Evolutionary conservation across 176 grass and related monocot species (phyloP).

Genomic region (Oryza nivara): DNA sequence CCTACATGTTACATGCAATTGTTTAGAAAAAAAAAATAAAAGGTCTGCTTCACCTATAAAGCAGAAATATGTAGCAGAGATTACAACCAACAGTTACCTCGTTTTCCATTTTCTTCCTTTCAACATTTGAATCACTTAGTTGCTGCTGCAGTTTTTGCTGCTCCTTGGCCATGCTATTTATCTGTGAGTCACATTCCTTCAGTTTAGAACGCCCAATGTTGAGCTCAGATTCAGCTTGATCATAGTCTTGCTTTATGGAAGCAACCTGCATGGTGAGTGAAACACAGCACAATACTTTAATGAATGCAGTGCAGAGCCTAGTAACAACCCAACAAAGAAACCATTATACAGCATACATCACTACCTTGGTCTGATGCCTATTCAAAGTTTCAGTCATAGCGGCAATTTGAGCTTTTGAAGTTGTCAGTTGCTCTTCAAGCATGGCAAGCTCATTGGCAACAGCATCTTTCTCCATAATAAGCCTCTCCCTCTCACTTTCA

Average conservation of each 20-base stretch:
- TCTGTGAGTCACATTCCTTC: slow-evolving; percentile 90
- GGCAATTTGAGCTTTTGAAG: slow-evolving; percentile 80
- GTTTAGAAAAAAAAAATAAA: slow-evolving; percentile 23
- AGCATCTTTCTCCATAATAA: slow-evolving; percentile 98
- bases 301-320: slow-evolving; percentile 5
- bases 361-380: slow-evolving; percentile 69
- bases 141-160: slow-evolving; percentile 82
- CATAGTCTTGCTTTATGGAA: slow-evolving; percentile 74
- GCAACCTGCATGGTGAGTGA: slow-evolving; percentile 52
- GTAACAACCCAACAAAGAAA: slow-evolving; percentile 24
- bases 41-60: slow-evolving; percentile 14
- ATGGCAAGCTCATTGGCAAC: slow-evolving; percentile 74
- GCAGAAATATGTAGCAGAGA: slow-evolving; percentile 15
- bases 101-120: slow-evolving; percentile 95
- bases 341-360: slow-evolving; percentile 27
- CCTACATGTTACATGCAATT: slow-evolving; percentile 49
- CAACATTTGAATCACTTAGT: slow-evolving; percentile 75
- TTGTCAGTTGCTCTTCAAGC: slow-evolving; percentile 72
- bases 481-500: slow-evolving; percentile 81
- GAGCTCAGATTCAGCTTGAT: slow-evolving; percentile 80
- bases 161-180: slow-evolving; percentile 66
- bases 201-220: slow-evolving; percentile 72
- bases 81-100: slow-evolving; percentile 64
- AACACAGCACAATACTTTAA: slow-evolving; percentile 31
- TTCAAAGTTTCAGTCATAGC: slow-evolving; percentile 64